Evolutionary conservation across 2,329 filamentous ascomycete species (phyloP).

Genomic region (Aspergillus sp.): DNA sequence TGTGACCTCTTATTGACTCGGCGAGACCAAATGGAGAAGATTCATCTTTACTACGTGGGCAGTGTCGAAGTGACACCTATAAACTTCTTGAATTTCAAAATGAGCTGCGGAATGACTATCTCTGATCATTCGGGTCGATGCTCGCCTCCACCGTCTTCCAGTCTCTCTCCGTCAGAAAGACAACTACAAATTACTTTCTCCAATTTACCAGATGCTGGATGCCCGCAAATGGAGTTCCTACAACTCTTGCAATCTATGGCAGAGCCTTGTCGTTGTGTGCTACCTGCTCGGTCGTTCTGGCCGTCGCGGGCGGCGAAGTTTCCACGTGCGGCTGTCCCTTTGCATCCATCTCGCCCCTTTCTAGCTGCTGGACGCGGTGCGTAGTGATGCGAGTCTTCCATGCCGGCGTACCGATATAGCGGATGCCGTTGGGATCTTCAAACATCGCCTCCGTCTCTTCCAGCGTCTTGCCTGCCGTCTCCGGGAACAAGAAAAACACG

Average conservation of each 20-base stretch:
- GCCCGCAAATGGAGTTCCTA: neutral
- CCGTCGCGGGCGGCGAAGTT: neutral
- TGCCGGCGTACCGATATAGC: conserved; percentile 31
- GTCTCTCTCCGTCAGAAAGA: neutral
- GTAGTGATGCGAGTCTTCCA: conserved; percentile 41
- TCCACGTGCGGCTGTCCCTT: conserved; percentile 5
- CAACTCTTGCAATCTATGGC: neutral
- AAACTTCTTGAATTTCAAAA: no score
- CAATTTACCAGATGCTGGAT: neutral
- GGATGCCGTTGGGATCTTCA: conserved; percentile 32
- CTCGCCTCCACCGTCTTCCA: neutral
- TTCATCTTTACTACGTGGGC: no score
- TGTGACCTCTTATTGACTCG: no score
- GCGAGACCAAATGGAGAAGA: no score
- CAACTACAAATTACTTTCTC: neutral
- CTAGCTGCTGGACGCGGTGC: conserved; percentile 10
- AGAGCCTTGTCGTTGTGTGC: neutral
- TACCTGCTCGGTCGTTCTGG: neutral
- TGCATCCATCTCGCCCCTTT: conserved; percentile 20
- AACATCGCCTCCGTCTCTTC: conserved; percentile 77
- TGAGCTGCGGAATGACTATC: no score
- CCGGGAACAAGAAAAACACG: conserved; percentile 63
- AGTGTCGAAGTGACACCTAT: no score
- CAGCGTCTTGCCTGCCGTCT: conserved; percentile 70
- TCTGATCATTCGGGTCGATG: no score